Conservation (phyloP, 805 yeast species). For the Ogataea paraovalis region DNA sequence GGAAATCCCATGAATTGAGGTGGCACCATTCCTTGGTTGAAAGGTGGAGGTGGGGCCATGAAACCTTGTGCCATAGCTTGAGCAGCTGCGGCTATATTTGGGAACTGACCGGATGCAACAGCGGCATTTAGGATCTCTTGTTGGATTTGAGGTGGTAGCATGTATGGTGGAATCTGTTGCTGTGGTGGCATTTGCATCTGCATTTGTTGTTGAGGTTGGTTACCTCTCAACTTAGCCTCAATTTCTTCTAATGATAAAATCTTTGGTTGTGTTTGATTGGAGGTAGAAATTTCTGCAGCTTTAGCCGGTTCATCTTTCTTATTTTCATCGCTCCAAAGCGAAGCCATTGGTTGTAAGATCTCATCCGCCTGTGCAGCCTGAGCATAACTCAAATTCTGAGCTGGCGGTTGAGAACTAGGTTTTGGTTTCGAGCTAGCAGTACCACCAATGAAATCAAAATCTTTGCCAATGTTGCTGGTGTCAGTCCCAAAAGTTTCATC, state of each 20-base stretch:
- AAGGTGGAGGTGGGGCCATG: slow-evolving; percentile 22
- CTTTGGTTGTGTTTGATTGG: slow-evolving; percentile 32
- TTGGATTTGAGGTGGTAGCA: slow-evolving; percentile 30
- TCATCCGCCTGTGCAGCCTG: slow-evolving; percentile 40
- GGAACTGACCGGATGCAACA: slow-evolving; percentile 32
- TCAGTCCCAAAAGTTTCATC: slow-evolving; percentile 73
- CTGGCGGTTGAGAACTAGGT: slow-evolving; percentile 25
- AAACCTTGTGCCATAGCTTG: slow-evolving; percentile 31
- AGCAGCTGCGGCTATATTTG: slow-evolving; percentile 29
- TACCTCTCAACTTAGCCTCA: slow-evolving; percentile 67
- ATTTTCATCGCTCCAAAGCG: slow-evolving; percentile 52
- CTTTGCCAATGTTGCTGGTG: slow-evolving; percentile 43
- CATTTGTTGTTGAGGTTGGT: slow-evolving; percentile 23
- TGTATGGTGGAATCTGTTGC: slow-evolving; percentile 23
- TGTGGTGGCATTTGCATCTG: slow-evolving; percentile 22
- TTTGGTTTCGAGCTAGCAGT: slow-evolving; percentile 11
- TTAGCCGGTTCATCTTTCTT: slow-evolving; percentile 16
- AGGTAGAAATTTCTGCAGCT: slow-evolving; percentile 4
- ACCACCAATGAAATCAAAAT: slow-evolving; percentile 58
- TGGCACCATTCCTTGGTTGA: slow-evolving; percentile 24
- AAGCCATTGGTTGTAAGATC: slow-evolving; percentile 63
- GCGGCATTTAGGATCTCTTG: slow-evolving; percentile 29
- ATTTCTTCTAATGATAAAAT: slow-evolving; percentile 76
- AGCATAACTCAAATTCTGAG: slow-evolving; percentile 38
- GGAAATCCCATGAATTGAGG: slow-evolving; percentile 21